Evolutionary conservation across 2,329 filamentous ascomycete species (phyloP), one percentile per base, ranked within the genome.

Genomic region (Sphaerulina populicola): DNA sequence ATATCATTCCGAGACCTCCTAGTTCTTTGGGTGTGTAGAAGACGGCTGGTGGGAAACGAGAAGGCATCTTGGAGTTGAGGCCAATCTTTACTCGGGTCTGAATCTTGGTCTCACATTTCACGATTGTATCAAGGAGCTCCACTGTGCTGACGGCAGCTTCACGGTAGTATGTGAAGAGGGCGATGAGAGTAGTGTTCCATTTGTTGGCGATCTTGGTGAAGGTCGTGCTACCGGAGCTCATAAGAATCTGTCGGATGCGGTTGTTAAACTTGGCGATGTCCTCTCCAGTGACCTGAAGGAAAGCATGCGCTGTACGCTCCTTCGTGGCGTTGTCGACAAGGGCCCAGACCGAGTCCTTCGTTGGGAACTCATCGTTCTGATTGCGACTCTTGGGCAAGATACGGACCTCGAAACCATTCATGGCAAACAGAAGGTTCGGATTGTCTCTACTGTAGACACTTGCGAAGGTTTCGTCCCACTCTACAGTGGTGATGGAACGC

Each of bases 191-290:
- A 0, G 93, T 98, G 71, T 98, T 98, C 93, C 94, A 98, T 73
- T 98, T 98, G 73, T 98, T 98, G 42, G 94, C 93, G 65, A 98
- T 98, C 78, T 98, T 98, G 41, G 93, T 98, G 72, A 98, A 98
- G 0, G 93, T 98, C 0, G 93, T 98, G 4, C 88, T 95, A n/a
- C 93, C 94, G 52, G 93, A 97, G 9, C 91, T 97, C 93, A 98
- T 98, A 51, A 98, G 77, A 66, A 98, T 98, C 66, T 98, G 93
- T 53, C 93, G 83, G 65, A 98, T 98, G 38, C 94, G 84, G 69
- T 98, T 98, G 72, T 98, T 98, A 77, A 98, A 98, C 71, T 97
- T 97, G 59, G 91, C 86, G 44, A 98, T 91, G 65, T 98, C 93
- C 66, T 97, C 93, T 64, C 97, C 91, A 0, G 93, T 97, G 18